These are phyloP conservation scores for Chrysophaeum taylorii DNA, from an alignment of 352 stramenopile species.

Conservation along the genomic window DNA sequence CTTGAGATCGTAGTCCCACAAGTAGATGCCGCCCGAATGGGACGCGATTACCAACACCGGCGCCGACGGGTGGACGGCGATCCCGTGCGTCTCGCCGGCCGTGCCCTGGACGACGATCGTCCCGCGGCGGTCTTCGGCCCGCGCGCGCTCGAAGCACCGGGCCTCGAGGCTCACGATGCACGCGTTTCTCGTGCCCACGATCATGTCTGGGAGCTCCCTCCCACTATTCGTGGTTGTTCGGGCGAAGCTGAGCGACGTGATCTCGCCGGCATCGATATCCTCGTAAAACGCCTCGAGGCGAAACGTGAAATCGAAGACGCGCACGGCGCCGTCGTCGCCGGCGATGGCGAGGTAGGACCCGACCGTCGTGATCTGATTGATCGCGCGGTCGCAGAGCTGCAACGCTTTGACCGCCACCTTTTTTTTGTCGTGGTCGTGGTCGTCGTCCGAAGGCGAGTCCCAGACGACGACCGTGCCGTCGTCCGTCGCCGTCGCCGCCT, in stretches of 20 bases:
- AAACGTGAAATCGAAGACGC: conserved; percentile 84
- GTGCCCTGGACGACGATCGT: conserved; percentile 78
- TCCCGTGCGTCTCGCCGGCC: conserved; percentile 62
- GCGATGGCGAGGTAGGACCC: conserved; percentile 75
- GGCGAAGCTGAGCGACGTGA: conserved; percentile 74
- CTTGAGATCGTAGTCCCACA: conserved; percentile 75
- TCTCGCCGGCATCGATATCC: conserved; percentile 71
- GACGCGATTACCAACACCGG: conserved; percentile 62
- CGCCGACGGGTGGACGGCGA: conserved; percentile 60
- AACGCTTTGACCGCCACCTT: conserved; percentile 69
- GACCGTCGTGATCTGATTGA: conserved; percentile 30
- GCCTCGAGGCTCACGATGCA: conserved; percentile 70
- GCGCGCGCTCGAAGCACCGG: conserved; percentile 66
- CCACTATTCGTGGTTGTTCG: too few species aligned
- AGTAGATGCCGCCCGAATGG: conserved; percentile 64
- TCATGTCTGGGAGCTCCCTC: too few species aligned
- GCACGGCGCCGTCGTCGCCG: conserved; percentile 69
- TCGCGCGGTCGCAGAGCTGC: conserved; percentile 40
- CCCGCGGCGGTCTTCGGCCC: conserved; percentile 62
- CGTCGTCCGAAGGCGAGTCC: conserved; percentile 42
- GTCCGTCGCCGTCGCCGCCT: conserved; percentile 66
- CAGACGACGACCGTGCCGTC: conserved; percentile 73
- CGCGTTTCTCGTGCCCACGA: conserved; percentile 64
- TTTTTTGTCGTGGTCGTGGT: not conserved
- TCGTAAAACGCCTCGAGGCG: conserved; percentile 79